Conservation (phyloP, 2,329 filamentous ascomycete genomes). For the Diaporthe aspalathi region DNA sequence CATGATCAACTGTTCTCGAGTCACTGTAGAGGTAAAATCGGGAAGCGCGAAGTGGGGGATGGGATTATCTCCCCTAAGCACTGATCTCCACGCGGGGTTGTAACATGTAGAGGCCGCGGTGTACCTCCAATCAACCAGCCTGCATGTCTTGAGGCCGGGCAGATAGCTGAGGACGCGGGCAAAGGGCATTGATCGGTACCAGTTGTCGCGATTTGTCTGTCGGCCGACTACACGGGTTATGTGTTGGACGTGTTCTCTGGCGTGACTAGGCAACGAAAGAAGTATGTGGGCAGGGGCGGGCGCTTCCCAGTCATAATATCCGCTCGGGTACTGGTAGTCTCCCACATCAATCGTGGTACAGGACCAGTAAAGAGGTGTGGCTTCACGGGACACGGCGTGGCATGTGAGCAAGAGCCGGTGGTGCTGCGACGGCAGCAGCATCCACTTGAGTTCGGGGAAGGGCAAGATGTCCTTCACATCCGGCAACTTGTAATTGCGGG, state of each 20-base stretch:
- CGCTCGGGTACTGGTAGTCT: too few relatives aligned
- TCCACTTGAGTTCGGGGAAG: neutral
- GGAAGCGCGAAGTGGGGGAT: too few relatives aligned
- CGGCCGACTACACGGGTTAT: neutral
- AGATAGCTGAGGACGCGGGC: neutral
- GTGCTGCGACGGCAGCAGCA: neutral
- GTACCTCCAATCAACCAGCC: neutral
- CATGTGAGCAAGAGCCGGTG: slow-evolving; percentile 1
- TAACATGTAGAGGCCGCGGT: too few relatives aligned
- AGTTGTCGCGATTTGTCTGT: neutral
- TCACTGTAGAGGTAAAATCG: too few relatives aligned
- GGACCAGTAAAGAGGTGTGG: neutral
- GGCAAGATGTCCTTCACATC: neutral
- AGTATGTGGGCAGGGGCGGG: neutral
- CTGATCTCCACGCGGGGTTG: too few relatives aligned
- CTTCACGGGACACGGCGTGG: neutral
- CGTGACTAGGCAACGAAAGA: neutral
- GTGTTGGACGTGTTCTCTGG: neutral
- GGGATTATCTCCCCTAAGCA: too few relatives aligned
- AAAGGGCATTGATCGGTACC: neutral
- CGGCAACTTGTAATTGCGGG: too few relatives aligned
- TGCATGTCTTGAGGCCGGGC: neutral
- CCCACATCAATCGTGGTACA: neutral
- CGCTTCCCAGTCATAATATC: neutral
- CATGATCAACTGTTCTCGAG: neutral